These are phyloP conservation scores for Metarhizium anisopliae DNA, from an alignment of 2,329 filamentous ascomycete species.

Conservation along the genomic window DNA sequence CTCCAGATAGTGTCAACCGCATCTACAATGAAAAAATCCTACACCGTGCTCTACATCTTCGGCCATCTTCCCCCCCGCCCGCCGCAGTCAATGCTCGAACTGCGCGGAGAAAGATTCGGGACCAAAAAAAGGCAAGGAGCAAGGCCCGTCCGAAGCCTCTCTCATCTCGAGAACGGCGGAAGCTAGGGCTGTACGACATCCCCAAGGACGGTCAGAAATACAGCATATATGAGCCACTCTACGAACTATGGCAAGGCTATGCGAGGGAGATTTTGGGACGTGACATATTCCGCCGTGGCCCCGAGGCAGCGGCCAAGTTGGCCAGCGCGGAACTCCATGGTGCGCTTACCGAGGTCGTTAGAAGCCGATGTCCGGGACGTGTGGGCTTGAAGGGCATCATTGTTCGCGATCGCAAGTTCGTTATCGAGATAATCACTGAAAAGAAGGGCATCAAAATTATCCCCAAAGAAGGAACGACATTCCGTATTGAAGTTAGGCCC, in stretches of 20 bases:
- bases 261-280: conserved; percentile 70
- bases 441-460: conserved; percentile 65
- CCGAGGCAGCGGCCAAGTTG: conserved; percentile 61
- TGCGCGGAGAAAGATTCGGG: conserved; percentile 41
- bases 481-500: conserved; percentile 61
- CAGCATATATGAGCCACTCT: conserved; percentile 65
- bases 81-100: conserved; percentile 45
- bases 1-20: conserved; percentile 57
- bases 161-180: conserved; percentile 69
- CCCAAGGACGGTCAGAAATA: conserved; percentile 56
- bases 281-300: conserved; percentile 45
- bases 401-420: conserved; percentile 77
- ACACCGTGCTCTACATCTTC: conserved; percentile 70
- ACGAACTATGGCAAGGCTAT: conserved; percentile 76
- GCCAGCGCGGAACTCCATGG: conserved; percentile 87
- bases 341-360: conserved; percentile 70
- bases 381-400: conserved; percentile 84
- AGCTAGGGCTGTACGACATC: conserved; percentile 64
- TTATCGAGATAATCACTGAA: conserved; percentile 74
- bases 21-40: conserved; percentile 79
- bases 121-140: conserved; percentile 35
- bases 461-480: conserved; percentile 85
- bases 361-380: conserved; percentile 70
- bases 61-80: conserved; percentile 61
- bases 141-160: conserved; percentile 56